Percentiles rank a stretch among this genome's conserved stretches.
These are phyloP conservation scores for Tricholoma furcatifolium DNA, from an alignment of 768 basidiomycete genomes.

Conservation along the genomic window DNA sequence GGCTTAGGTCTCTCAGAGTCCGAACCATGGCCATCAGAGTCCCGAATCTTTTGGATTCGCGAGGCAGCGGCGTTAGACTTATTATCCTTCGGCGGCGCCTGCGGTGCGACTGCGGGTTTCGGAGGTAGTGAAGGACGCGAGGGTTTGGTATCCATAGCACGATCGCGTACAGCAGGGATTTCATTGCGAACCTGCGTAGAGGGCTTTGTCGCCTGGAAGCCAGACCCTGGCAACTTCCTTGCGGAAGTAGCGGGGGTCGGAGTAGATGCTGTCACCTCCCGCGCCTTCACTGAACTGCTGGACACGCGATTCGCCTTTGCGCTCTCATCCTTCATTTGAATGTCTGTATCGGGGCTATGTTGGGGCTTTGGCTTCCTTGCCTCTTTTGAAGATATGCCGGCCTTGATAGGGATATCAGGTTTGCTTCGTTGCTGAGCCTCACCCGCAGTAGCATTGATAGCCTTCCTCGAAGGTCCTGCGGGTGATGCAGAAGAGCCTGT, in stretches of 20 bases:
- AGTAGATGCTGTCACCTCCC: constrained; percentile 2
- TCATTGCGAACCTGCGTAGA: constrained; percentile 19
- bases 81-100: constrained; percentile 23
- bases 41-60: constrained; percentile 18
- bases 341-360: constrained; percentile 37
- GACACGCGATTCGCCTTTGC: constrained; percentile 22
- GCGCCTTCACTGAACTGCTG: constrained; percentile 10
- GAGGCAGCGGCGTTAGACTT: constrained; percentile 15
- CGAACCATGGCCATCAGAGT: constrained; percentile 14
- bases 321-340: constrained; percentile 51
- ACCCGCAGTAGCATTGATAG: constrained; percentile 1
- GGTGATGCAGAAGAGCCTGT: constrained; percentile 10
- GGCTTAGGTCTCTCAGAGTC: constrained; percentile 18
- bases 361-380: constrained; percentile 45
- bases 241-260: constrained; percentile 17
- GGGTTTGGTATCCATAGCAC: constrained; percentile 21
- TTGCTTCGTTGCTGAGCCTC: constrained; percentile 11
- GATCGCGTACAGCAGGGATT: constrained; percentile 6
- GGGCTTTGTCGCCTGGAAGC: constrained; percentile 39
- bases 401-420: constrained; percentile 36
- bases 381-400: constrained; percentile 45
- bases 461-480: constrained; percentile 12
- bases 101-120: constrained; percentile 29
- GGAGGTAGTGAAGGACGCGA: constrained; percentile 25
- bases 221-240: constrained; percentile 48